Evolutionary conservation across 2,329 filamentous ascomycete genomes (phyloP).

Genomic region (Kalaharituber pfeilii): DNA sequence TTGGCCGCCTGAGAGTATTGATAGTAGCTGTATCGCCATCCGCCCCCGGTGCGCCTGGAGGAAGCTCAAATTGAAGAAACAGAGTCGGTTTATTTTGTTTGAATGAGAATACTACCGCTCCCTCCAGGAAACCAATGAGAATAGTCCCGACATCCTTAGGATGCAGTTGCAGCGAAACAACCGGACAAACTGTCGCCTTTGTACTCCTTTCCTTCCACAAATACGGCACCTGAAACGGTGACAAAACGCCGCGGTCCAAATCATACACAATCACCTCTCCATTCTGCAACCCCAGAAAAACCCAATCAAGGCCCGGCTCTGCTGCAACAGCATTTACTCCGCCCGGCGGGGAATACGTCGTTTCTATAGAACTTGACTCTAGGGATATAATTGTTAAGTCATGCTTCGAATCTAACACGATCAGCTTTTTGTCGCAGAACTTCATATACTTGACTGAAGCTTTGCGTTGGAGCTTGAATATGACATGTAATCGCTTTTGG

Average conservation of each 20-base stretch:
- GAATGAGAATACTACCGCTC: constrained; percentile 81
- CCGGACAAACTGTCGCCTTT: constrained; percentile 42
- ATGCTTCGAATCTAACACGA: constrained; percentile 72
- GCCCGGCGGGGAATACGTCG: constrained; percentile 44
- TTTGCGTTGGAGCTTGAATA: constrained; percentile 51
- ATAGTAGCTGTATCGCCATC: constrained; percentile 46
- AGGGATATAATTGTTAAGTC: constrained; percentile 65
- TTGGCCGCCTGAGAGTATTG: constrained; percentile 49
- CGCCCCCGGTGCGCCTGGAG: constrained; percentile 65
- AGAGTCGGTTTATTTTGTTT: constrained; percentile 68
- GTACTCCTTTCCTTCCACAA: constrained; percentile 64
- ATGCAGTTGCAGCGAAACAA: constrained; percentile 70
- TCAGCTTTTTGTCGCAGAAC: constrained; percentile 70
- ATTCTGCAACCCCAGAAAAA: constrained; percentile 62
- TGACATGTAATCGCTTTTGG: constrained; percentile 59
- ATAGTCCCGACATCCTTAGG: constrained; percentile 84
- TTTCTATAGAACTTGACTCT: background rate
- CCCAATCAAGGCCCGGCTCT: constrained; percentile 87
- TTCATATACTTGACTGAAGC: constrained; percentile 61
- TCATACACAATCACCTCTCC: constrained; percentile 89
- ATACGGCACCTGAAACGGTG: constrained; percentile 69
- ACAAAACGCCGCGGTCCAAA: constrained; percentile 49
- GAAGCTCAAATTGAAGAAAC: constrained; percentile 69
- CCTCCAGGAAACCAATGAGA: constrained; percentile 75
- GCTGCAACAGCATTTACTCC: constrained; percentile 56